Base-by-base conservation (phyloP, 1,139 yeast genomes). In the Meyerozyma sp. region DNA sequence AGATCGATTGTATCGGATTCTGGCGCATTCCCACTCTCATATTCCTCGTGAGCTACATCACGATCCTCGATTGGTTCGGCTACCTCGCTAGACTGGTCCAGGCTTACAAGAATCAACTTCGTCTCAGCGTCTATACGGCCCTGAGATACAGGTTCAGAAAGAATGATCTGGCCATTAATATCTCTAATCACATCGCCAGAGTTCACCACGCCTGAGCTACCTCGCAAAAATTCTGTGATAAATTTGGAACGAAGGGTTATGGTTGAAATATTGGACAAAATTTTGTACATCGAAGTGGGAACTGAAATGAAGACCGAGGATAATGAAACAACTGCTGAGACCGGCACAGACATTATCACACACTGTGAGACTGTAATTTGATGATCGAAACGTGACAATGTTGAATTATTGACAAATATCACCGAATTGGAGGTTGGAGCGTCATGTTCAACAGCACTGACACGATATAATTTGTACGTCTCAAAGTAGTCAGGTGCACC, bases 71-170 rank as follows among this genome's bases (percentile, higher is more conserved):
- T 11, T 27, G 13, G 13, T 13, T 42, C 51, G 27, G 48, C 48
- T n/a, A 55, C 50, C 27, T 65, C 68, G 48, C 72, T 75, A 10
- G 29, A 27, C n/a, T 11, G 11, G 16, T 30, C 34, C 34, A 30
- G 34, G 14, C 34, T 30, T 14, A 82, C 75, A 41, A 84, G 62
- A 1, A 81, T 73, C n/a, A 84, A 65, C 25, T 66, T 66, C 0
- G 89, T 81, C 8, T 55, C 54, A 2, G 49, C 49, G 34, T 61
- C 60, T 3, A 75, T 60, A n/a, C 59, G 52, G 1, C 95, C 95
- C 57, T 85, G 94, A 37, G 77, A 78, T 1, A 80, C 72, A 0
- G 95, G 95, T 51, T 85, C 95, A 57, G 90, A 79, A 29, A 82
- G 72, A 7, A 77, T 59, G 5, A 86, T 74, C 8, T 54, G 55